Evolutionary conservation across 164 flowering plant genomes (phyloP).

Genomic region (Santalum album): DNA sequence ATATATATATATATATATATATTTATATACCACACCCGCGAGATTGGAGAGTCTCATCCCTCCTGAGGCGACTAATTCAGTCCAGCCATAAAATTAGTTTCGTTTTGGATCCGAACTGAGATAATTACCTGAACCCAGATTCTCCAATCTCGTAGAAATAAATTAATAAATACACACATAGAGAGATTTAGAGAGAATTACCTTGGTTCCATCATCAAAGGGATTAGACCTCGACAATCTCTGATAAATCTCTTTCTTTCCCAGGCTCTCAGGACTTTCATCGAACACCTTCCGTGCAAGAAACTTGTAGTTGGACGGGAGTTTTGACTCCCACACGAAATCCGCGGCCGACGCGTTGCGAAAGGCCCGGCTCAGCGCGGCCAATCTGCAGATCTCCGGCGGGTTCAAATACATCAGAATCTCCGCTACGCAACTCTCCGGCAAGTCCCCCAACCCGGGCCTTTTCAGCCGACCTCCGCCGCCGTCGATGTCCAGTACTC

Average conservation of each 20-base stretch:
- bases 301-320: slow-evolving; percentile 54
- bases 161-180: no score
- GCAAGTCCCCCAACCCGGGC: slow-evolving; percentile 64
- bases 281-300: slow-evolving; percentile 35
- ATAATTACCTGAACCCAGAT: no score
- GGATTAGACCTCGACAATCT: slow-evolving; percentile 33
- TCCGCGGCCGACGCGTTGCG: slow-evolving; percentile 80
- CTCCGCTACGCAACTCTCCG: slow-evolving; percentile 72
- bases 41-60: no score
- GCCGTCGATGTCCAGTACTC: neutral
- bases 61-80: no score
- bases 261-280: slow-evolving; percentile 16
- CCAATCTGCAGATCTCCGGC: slow-evolving; percentile 59
- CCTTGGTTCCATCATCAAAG: slow-evolving; percentile 56
- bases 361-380: slow-evolving; percentile 58
- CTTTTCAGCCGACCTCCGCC: slow-evolving; percentile 1
- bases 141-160: no score
- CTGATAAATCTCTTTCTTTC: slow-evolving; percentile 58
- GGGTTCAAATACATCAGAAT: slow-evolving; percentile 55
- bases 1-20: no score
- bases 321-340: slow-evolving; percentile 80
- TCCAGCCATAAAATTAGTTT: no score
- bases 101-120: no score
- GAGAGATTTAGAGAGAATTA: slow-evolving; percentile 2
- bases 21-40: no score